phyloP scores from a whole-genome alignment of 2,329 filamentous ascomycete genomes.

The Talaromyces sp. region DNA sequence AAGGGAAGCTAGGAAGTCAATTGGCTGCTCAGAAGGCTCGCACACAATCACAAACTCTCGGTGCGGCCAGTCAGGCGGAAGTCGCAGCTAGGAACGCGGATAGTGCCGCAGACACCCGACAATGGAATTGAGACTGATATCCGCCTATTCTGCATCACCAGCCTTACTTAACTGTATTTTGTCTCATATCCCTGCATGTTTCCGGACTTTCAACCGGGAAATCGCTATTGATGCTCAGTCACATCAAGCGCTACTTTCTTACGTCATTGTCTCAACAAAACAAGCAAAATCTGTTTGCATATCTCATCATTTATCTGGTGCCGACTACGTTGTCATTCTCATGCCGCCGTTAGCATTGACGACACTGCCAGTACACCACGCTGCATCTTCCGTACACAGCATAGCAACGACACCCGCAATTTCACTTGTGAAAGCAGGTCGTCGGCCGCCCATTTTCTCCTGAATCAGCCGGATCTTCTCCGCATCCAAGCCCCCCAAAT shows the following conservation, averaged over 20 bases:
- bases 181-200: not conserved
- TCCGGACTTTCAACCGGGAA: not conserved
- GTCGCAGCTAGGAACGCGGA: conserved; percentile 65
- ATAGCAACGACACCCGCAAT: conserved; percentile 73
- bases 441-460: conserved; percentile 53
- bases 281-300: not conserved
- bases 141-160: not conserved
- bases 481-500: conserved; percentile 54
- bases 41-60: conserved; percentile 64
- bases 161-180: not conserved
- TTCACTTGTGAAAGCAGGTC: conserved; percentile 64
- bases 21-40: conserved; percentile 72
- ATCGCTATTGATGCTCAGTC: not conserved
- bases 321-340: conserved; percentile 47
- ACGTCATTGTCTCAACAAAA: not conserved
- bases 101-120: conserved; percentile 53
- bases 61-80: conserved; percentile 65
- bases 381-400: conserved; percentile 67
- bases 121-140: conserved; percentile 50
- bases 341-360: conserved; percentile 78
- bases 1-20: conserved; percentile 67
- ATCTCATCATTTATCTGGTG: not conserved
- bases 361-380: conserved; percentile 75
- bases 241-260: not conserved
- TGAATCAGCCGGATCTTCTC: conserved; percentile 62